Conservation (phyloP, 202 grass and related monocot species). For the Carex arenaria region DNA sequence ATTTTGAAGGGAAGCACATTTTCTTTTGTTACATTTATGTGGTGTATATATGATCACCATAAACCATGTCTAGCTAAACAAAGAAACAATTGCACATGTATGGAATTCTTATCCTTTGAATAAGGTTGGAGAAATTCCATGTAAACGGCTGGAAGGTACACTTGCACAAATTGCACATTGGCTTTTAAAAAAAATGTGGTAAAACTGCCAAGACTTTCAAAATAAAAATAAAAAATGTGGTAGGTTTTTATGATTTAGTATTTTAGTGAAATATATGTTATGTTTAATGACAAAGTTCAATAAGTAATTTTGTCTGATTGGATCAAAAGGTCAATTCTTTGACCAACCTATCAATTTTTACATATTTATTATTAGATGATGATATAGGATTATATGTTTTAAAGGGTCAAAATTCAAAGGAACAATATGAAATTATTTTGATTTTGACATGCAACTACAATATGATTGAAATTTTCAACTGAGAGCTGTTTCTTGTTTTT, state of each 20-base stretch:
- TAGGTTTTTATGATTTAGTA: not conserved
- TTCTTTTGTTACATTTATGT: not conserved
- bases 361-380: no score
- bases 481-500: not conserved
- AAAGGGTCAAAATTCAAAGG: not conserved
- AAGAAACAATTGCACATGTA: not conserved
- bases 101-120: slow-evolving; percentile 1
- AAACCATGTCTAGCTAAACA: not conserved
- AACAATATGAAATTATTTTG: not conserved
- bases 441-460: not conserved
- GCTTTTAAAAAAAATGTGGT: not conserved
- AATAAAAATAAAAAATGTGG: not conserved
- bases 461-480: not conserved
- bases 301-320: not conserved
- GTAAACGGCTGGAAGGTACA: not conserved
- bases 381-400: not conserved
- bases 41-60: not conserved
- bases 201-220: no score
- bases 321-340: not conserved
- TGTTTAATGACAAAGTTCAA: not conserved
- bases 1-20: not conserved
- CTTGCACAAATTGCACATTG: not conserved
- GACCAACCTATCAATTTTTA: not conserved
- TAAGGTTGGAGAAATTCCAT: not conserved
- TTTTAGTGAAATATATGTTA: not conserved